Evolutionary conservation across 805 yeast genomes (phyloP), one percentile per base, ranked within the genome.

Genomic region (Candida argentea): DNA sequence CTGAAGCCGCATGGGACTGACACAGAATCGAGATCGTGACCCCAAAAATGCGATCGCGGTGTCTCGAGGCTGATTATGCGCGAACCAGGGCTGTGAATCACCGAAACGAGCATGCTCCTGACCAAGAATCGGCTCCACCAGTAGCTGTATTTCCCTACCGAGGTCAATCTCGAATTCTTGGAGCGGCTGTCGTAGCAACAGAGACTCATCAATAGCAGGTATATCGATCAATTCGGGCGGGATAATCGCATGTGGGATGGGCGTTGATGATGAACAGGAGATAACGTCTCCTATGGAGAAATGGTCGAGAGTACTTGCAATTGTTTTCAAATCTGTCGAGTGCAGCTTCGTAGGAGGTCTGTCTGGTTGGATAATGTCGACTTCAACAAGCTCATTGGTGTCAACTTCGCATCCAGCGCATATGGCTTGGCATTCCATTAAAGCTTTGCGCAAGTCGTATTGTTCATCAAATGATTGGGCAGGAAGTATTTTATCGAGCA

Each of bases 361-460:
- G 10, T 24, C 26, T 15, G 10, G 7, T n/a, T n/a, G n/a, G n/a
- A n/a, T n/a, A n/a, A n/a, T 18, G 6, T 25, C 26, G 11, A 14
- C 20, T 26, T 14, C 15, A n/a, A n/a, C n/a, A n/a, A n/a, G n/a
- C n/a, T n/a, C n/a, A n/a, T n/a, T n/a, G n/a, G n/a, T n/a, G n/a
- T n/a, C n/a, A 26, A 16, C 18, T 23, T 16, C 6, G 10, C 20
- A 2, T 23, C 9, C 7, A 22, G 40, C n/a, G 34, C 67, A 67
- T 1, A 58, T 10, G 31, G 50, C 55, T 39, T 74, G 78, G 20
- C 70, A 50, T 4, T 54, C 50, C 47, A 60, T 49, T 7, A 76
- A 38, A 21, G 65, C 57, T 33, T 55, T 59, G 28, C 81, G 52
- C 16, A 76, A 46, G 43, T 75, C 80, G 25, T 37, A 40, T 24